A percentile compares a stretch with the other conserved stretches of the same genome.
Conservation (phyloP, 352 stramenopile genomes). For the Globisporangium uncinulatum region DNA sequence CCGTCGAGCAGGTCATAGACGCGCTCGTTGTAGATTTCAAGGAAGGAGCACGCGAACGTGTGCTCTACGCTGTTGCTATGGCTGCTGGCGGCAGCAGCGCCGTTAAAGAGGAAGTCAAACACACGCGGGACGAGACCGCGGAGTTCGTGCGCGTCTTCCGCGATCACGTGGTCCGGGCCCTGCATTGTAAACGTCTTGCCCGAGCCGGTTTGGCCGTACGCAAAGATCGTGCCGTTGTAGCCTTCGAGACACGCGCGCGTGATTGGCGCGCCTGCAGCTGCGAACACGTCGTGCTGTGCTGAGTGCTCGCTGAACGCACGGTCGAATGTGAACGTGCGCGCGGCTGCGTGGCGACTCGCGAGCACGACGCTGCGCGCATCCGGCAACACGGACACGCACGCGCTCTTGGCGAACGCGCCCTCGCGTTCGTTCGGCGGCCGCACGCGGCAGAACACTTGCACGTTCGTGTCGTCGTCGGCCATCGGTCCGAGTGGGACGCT, state of each 20-base stretch:
- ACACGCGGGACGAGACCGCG: slow-evolving; percentile 74
- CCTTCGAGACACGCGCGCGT: slow-evolving; percentile 69
- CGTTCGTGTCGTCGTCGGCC: slow-evolving; percentile 49
- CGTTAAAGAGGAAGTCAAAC: slow-evolving; percentile 80
- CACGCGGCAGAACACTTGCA: slow-evolving; percentile 86
- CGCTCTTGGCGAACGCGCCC: slow-evolving; percentile 15
- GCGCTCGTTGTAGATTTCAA: slow-evolving; percentile 95
- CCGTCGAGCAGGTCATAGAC: slow-evolving; percentile 90
- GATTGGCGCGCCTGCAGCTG: slow-evolving; percentile 80
- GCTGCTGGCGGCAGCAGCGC: slow-evolving; percentile 16
- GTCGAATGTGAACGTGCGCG: slow-evolving; percentile 87
- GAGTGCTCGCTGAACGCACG: slow-evolving; percentile 86
- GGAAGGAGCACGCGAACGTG: slow-evolving; percentile 82
- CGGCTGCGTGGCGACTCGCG: slow-evolving; percentile 31
- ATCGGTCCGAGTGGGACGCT: neutral
- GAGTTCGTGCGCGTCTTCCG: slow-evolving; percentile 30
- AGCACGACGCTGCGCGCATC: slow-evolving; percentile 48
- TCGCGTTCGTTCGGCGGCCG: slow-evolving; percentile 77
- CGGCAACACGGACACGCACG: slow-evolving; percentile 41
- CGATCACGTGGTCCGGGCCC: slow-evolving; percentile 63
- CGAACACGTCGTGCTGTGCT: slow-evolving; percentile 90
- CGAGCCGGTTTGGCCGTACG: slow-evolving; percentile 79
- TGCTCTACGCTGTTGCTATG: slow-evolving; percentile 33
- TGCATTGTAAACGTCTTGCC: slow-evolving; percentile 88
- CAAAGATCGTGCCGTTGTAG: slow-evolving; percentile 87